phyloP scores from a whole-genome alignment of 106 monocot genomes.

The Chionographis japonica region DNA sequence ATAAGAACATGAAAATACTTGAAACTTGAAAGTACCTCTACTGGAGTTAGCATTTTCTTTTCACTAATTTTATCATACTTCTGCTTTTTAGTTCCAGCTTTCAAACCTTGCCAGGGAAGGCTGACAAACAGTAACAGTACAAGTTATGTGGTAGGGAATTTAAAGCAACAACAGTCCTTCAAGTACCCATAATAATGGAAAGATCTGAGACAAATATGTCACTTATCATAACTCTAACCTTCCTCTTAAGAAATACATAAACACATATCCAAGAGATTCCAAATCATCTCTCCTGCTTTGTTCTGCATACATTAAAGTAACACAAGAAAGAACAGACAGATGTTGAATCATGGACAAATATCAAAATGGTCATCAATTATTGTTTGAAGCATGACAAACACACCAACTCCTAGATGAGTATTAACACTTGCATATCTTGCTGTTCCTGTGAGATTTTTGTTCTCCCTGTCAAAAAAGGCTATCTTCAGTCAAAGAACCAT shows the following conservation, averaged over 20 bases:
- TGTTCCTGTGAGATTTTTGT: slow-evolving; percentile 59
- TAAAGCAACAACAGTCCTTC: not conserved
- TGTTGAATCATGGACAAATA: not conserved
- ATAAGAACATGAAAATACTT: too few species aligned
- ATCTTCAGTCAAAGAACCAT: not conserved
- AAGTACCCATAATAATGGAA: not conserved
- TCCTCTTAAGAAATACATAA: slow-evolving; percentile 89
- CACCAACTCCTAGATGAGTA: slow-evolving; percentile 78
- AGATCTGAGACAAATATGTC: not conserved
- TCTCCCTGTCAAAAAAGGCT: slow-evolving; percentile 38
- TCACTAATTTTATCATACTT: slow-evolving; percentile 90
- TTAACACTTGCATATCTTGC: slow-evolving; percentile 79
- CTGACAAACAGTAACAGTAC: slow-evolving; percentile 27
- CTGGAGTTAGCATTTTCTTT: slow-evolving; percentile 81
- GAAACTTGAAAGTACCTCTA: slow-evolving; percentile 41
- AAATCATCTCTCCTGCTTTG: slow-evolving; percentile 96
- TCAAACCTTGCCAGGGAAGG: slow-evolving; percentile 86
- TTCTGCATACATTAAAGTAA: slow-evolving; percentile 27
- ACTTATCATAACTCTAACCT: slow-evolving; percentile 34
- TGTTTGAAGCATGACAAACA: slow-evolving; percentile 9
- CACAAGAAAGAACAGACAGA: not conserved
- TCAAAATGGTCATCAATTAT: not conserved
- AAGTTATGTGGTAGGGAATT: not conserved
- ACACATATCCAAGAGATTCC: slow-evolving; percentile 90
- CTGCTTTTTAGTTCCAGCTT: slow-evolving; percentile 86